Conservation (phyloP, 2,329 filamentous ascomycete genomes). For the Thielaviopsis ethacetica region DNA sequence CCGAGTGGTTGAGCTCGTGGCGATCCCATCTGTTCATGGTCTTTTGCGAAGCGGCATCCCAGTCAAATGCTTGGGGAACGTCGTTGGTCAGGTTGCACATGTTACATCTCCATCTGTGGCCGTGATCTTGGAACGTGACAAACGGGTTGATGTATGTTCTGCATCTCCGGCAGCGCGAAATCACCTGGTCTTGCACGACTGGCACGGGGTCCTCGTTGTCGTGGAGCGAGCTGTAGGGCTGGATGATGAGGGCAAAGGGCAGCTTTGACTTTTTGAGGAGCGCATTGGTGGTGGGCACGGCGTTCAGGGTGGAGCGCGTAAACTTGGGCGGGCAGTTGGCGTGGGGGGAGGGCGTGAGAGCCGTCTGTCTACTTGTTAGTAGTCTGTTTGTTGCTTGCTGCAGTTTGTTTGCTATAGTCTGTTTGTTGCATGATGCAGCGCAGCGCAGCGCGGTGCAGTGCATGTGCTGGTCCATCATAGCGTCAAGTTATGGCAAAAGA, state of each 20-base stretch:
- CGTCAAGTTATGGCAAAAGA: too few relatives aligned
- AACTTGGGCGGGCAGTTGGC: constrained; percentile 91
- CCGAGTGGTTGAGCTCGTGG: constrained; percentile 85
- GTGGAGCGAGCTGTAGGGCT: constrained; percentile 85
- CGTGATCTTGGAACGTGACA: constrained; percentile 89
- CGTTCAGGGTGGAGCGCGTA: constrained; percentile 87
- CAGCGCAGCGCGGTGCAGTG: too few relatives aligned
- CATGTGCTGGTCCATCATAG: too few relatives aligned
- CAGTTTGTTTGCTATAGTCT: too few relatives aligned
- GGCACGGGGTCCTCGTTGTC: constrained; percentile 84
- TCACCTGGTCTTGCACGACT: constrained; percentile 90
- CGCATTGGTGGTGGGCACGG: constrained; percentile 79
- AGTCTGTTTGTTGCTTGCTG: too few relatives aligned
- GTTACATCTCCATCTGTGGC: constrained; percentile 96
- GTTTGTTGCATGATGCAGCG: too few relatives aligned
- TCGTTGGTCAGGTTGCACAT: constrained; percentile 99
- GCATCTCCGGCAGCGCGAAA: constrained; percentile 88
- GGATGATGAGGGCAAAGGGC: constrained; percentile 88
- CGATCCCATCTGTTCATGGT: constrained; percentile 83
- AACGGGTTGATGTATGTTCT: constrained; percentile 97
- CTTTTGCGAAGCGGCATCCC: constrained; percentile 86
- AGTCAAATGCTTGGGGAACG: constrained; percentile 97
- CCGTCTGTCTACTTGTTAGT: constrained; percentile 38
- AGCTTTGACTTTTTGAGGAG: constrained; percentile 93
- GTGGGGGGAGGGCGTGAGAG: constrained; percentile 76